phyloP scores from a whole-genome alignment of 306 rosid species.

The Rosa lucieae region DNA sequence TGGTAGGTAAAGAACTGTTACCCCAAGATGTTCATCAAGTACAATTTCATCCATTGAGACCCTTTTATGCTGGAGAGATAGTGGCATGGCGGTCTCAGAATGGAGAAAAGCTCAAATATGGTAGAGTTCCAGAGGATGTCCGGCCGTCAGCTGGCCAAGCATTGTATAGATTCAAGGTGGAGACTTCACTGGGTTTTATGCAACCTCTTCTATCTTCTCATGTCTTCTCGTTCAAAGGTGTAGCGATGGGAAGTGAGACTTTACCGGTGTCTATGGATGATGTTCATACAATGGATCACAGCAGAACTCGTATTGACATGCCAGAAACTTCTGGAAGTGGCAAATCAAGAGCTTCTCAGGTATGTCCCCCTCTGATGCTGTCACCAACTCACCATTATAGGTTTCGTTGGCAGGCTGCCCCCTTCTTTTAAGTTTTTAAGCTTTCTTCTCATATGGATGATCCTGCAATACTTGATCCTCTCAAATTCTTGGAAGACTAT shows the following conservation, averaged over 20 bases:
- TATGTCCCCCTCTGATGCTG: constrained; percentile 35
- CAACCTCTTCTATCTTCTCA: constrained; percentile 78
- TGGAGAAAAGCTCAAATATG: constrained; percentile 91
- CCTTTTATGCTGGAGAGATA: constrained; percentile 91
- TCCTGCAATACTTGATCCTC: constrained; percentile 1
- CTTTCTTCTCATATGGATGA: not conserved
- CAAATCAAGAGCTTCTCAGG: constrained; percentile 59
- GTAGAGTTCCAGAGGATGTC: constrained; percentile 79
- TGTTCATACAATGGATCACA: constrained; percentile 30
- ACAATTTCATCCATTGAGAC: constrained; percentile 93
- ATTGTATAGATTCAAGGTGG: constrained; percentile 81
- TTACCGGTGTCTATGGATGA: constrained; percentile 41
- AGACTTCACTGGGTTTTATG: constrained; percentile 54
- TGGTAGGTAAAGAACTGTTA: constrained; percentile 75
- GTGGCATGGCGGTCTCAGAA: constrained; percentile 95
- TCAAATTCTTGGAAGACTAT: not conserved
- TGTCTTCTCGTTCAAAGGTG: constrained; percentile 82
- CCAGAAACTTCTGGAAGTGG: constrained; percentile 59
- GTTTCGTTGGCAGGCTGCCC: not conserved
- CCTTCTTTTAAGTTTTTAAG: not conserved
- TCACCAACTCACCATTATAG: not conserved
- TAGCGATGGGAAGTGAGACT: constrained; percentile 51
- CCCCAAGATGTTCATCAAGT: constrained; percentile 91
- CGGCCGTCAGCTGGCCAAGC: constrained; percentile 94
- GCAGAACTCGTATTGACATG: constrained; percentile 26